These are phyloP conservation scores for Xanthoconium purpureum DNA, from an alignment of 768 basidiomycete species.

Conservation along the genomic window DNA sequence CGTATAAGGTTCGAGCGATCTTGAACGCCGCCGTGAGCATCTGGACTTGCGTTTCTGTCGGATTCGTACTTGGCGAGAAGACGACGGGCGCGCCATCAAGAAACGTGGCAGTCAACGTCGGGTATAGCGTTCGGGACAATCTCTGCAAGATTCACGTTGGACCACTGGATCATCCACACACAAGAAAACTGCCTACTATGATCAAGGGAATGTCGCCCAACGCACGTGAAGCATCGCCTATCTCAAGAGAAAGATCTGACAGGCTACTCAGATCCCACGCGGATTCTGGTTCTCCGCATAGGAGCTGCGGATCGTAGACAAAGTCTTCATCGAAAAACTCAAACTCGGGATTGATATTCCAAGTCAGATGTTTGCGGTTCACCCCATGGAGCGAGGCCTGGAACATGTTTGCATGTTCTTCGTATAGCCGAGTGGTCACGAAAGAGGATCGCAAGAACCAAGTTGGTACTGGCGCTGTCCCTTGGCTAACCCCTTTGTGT, in stretches of 20 bases:
- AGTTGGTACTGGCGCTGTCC: conserved; percentile 36
- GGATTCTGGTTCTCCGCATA: conserved; percentile 9
- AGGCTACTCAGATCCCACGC: conserved; percentile 38
- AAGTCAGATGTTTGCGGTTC: conserved; percentile 21
- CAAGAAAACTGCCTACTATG: conserved; percentile 22
- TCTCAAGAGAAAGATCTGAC: conserved; percentile 19
- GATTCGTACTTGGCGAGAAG: conserved; percentile 64
- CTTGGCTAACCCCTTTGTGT: conserved; percentile 6
- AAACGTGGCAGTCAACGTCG: conserved; percentile 77
- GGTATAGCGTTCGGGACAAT: conserved; percentile 70
- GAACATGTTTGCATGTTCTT: conserved; percentile 50
- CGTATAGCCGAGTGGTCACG: conserved; percentile 45
- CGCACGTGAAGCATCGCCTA: conserved; percentile 13
- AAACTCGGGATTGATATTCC: conserved; percentile 25
- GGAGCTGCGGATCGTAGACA: conserved; percentile 22
- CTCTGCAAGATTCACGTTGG: conserved; percentile 40
- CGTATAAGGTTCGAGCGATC: conserved; percentile 61
- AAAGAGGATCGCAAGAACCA: conserved; percentile 72
- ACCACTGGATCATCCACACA: conserved; percentile 13
- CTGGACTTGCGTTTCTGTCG: conserved; percentile 58
- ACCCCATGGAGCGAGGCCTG: conserved; percentile 18
- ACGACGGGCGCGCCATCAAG: conserved; percentile 83
- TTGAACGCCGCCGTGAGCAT: conserved; percentile 55
- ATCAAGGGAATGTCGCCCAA: conserved; percentile 22
- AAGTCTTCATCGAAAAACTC: conserved; percentile 32